A percentile compares a stretch with the other conserved stretches of the same genome.
These are phyloP conservation scores for Pyrus hybrid DNA, from an alignment of 331 rosid species.

Conservation along the genomic window DNA sequence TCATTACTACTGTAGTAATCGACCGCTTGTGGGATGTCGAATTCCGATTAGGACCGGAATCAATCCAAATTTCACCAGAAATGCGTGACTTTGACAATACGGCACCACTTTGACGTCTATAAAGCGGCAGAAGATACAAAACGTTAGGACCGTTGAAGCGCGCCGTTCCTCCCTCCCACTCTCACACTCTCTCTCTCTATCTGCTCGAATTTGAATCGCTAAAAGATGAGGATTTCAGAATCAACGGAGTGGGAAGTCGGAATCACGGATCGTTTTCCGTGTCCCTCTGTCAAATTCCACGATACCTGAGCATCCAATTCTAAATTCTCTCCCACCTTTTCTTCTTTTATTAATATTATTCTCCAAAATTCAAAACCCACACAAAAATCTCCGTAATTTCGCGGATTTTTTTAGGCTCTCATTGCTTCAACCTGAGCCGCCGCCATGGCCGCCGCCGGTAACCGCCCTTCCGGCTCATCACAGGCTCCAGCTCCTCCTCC, in stretches of 20 bases:
- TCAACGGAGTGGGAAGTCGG: neutral
- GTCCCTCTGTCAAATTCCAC: neutral
- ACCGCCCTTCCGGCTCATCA: neutral
- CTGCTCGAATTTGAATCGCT: neutral
- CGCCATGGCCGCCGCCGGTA: constrained; percentile 17
- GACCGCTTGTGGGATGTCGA: too few species aligned
- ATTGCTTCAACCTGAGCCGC: neutral
- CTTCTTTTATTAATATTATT: neutral
- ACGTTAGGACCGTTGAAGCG: too few species aligned
- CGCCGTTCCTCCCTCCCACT: too few species aligned
- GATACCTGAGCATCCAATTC: neutral
- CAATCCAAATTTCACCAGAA: too few species aligned
- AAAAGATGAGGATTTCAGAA: neutral
- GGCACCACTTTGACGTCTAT: too few species aligned
- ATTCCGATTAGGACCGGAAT: too few species aligned
- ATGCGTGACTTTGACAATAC: too few species aligned
- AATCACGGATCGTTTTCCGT: neutral
- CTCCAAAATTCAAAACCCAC: neutral
- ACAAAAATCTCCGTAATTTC: neutral
- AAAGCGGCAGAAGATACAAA: too few species aligned
- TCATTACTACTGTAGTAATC: too few species aligned
- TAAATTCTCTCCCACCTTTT: neutral
- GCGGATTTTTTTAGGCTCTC: neutral
- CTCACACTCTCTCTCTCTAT: too few species aligned
- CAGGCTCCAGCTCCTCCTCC: neutral